A percentile compares a stretch with the other conserved stretches of the same genome.
These are phyloP conservation scores for Trichoderma sp. DNA, from an alignment of 2,329 filamentous ascomycete species.

Conservation along the genomic window DNA sequence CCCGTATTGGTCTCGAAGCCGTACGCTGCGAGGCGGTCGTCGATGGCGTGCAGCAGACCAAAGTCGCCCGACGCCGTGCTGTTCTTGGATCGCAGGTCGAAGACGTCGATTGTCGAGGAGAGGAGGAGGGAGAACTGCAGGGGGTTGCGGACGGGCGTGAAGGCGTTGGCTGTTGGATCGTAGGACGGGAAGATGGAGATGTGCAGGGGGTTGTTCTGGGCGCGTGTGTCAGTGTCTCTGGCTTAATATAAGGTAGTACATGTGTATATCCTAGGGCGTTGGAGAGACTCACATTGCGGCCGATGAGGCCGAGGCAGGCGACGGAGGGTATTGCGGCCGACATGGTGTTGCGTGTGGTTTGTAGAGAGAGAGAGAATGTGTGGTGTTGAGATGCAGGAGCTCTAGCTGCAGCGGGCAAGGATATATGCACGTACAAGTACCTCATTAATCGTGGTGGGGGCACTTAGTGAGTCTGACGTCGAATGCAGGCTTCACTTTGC, in stretches of 20 bases:
- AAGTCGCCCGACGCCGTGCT: conserved; percentile 79
- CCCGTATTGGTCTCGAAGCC: conserved; percentile 97
- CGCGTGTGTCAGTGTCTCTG: neutral
- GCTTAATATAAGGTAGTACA: neutral
- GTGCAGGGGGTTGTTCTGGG: conserved; percentile 92
- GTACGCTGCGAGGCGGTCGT: conserved; percentile 91
- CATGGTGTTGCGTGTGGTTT: conserved; percentile 45
- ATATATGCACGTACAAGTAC: conserved; percentile 22
- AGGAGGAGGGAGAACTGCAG: conserved; percentile 92
- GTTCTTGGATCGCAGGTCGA: conserved; percentile 79
- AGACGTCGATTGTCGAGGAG: conserved; percentile 89
- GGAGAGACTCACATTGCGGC: conserved; percentile 72
- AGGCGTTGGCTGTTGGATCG: conserved; percentile 57
- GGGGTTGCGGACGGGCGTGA: conserved; percentile 65
- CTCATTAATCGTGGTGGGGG: conserved; percentile 1
- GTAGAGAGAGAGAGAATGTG: conserved; percentile 20
- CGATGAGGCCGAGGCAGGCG: conserved; percentile 91
- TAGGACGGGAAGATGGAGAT: conserved; percentile 85
- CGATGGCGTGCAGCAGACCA: conserved; percentile 87
- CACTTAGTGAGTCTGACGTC: neutral
- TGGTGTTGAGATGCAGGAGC: conserved; percentile 22
- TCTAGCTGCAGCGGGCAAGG: conserved; percentile 25
- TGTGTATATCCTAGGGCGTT: neutral
- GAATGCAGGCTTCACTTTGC: neutral
- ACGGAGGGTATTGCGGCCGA: conserved; percentile 74